A percentile compares a stretch with the other conserved stretches of the same genome.
Conservation (phyloP, 1,284 basidiomycete genomes). For the Ceratobasidium sp. region DNA sequence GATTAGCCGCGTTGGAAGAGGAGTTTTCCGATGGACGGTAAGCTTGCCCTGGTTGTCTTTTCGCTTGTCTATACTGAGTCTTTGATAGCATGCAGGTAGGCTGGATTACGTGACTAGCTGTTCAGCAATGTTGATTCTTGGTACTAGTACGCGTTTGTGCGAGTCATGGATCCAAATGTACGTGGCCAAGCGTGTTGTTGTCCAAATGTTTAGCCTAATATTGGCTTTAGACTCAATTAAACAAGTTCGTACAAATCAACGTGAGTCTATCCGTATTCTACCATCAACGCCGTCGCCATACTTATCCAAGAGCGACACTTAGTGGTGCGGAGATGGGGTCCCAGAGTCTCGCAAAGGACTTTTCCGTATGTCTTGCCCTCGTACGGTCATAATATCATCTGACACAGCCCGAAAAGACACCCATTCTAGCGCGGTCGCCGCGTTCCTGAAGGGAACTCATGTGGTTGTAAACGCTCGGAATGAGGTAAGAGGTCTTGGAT, state of each 20-base stretch:
- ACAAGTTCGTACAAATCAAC: constrained; percentile 86
- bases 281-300: not conserved
- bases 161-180: constrained; percentile 89
- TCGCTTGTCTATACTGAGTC: not conserved
- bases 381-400: constrained; percentile 7
- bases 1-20: constrained; percentile 90
- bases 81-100: not conserved
- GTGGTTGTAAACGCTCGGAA: constrained; percentile 92
- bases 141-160: constrained; percentile 93
- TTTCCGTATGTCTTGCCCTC: constrained; percentile 65
- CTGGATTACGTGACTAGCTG: not conserved
- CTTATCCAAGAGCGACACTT: constrained; percentile 60
- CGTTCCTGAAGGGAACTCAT: constrained; percentile 86
- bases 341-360: constrained; percentile 92
- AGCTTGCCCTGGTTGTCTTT: constrained; percentile 50
- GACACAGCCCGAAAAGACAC: constrained; percentile 60
- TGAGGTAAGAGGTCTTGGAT: constrained; percentile 67
- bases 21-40: constrained; percentile 94
- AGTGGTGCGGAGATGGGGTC: constrained; percentile 95
- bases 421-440: constrained; percentile 84
- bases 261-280: constrained; percentile 47
- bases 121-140: constrained; percentile 57
- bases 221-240: constrained; percentile 73
- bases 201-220: constrained; percentile 25
- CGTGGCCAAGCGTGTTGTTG: constrained; percentile 49